phyloP scores from a whole-genome alignment of 2,329 filamentous ascomycete species.

The Pestalotiopsis fici region DNA sequence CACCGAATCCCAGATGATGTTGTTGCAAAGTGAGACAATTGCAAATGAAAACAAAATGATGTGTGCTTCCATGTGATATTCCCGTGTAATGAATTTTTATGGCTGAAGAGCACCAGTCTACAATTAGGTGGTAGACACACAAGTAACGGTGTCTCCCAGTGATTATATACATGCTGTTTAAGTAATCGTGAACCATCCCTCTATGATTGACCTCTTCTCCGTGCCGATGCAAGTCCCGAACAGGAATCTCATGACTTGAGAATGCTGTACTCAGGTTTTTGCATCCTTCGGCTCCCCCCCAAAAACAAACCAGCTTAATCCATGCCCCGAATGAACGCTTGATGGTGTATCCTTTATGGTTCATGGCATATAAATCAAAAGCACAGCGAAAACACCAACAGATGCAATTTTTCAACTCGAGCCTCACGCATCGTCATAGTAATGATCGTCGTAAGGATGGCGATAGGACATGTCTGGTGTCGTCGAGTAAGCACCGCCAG shows the following conservation, averaged over 20 bases:
- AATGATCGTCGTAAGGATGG: conserved; percentile 55
- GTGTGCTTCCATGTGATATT: background rate
- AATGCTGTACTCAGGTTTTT: background rate
- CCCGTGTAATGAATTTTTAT: background rate
- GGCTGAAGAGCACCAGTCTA: background rate
- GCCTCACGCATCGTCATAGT: conserved; percentile 52
- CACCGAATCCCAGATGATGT: background rate
- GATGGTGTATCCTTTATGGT: background rate
- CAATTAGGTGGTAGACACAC: background rate
- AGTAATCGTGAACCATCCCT: background rate
- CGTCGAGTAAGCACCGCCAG: conserved; percentile 50
- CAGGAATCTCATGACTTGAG: conserved; percentile 1
- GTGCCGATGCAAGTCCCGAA: background rate
- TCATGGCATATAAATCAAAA: background rate
- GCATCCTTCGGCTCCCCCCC: background rate
- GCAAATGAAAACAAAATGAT: background rate
- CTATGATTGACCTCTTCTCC: background rate
- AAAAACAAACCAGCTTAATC: background rate
- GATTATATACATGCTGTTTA: conserved; percentile 1
- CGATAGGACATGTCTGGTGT: conserved; percentile 25
- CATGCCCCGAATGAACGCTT: conserved; percentile 2
- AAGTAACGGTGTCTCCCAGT: background rate
- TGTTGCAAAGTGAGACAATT: background rate
- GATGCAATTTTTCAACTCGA: background rate
- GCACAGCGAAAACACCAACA: background rate